Evolutionary conservation across 2,329 filamentous ascomycete genomes (phyloP).

Genomic region (Colletotrichum tropicicola): DNA sequence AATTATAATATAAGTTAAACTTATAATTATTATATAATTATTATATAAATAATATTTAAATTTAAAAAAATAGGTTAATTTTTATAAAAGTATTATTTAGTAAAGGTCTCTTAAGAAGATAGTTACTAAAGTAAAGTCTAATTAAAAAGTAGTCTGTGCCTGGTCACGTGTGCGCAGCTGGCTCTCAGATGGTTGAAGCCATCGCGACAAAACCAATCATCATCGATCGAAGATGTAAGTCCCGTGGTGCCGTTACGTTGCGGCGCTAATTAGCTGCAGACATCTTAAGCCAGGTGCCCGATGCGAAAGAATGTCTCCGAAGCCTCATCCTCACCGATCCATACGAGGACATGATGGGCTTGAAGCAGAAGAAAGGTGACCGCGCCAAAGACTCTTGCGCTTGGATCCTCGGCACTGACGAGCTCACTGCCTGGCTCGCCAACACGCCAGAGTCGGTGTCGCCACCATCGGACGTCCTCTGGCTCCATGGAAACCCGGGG

Average conservation of each 20-base stretch:
- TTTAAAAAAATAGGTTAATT: no score
- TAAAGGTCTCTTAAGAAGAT: no score
- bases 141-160: no score
- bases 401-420: conserved; percentile 33
- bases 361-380: conserved; percentile 35
- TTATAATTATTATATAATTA: no score
- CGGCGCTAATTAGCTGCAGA: not conserved
- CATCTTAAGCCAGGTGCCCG: conserved; percentile 1
- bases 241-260: not conserved
- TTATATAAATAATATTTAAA: no score
- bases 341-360: conserved; percentile 27
- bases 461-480: conserved; percentile 23
- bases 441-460: not conserved
- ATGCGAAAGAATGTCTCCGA: conserved; percentile 26
- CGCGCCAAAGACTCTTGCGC: conserved; percentile 31
- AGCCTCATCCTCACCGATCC: conserved; percentile 34
- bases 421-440: conserved; percentile 31
- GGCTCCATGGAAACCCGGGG: conserved; percentile 33
- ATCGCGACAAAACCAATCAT: conserved; percentile 1
- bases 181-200: no score
- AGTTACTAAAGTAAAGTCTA: no score
- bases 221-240: conserved; percentile 5
- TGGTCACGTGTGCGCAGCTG: no score
- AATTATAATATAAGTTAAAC: no score
- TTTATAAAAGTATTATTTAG: no score